These are phyloP conservation scores for Meira nashicola DNA, from an alignment of 1,284 basidiomycete species.

Conservation along the genomic window DNA sequence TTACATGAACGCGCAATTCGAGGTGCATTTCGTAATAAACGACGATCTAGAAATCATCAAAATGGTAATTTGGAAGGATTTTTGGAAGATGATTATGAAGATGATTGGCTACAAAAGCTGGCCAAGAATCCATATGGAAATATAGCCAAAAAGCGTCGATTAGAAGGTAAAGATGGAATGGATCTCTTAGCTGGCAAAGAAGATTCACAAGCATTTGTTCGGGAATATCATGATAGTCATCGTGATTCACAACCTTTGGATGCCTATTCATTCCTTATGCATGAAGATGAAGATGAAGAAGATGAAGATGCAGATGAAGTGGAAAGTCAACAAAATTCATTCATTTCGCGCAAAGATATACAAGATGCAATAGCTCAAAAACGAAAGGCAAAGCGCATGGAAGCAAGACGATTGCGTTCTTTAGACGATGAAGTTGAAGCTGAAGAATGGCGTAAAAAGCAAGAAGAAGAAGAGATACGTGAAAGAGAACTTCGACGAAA, in stretches of 20 bases:
- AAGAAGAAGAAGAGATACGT: too few species aligned
- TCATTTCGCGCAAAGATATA: too few species aligned
- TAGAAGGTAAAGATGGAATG: constrained; percentile 38
- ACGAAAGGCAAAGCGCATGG: too few species aligned
- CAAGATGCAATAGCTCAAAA: too few species aligned
- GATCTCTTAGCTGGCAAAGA: constrained; percentile 31
- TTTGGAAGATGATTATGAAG: constrained; percentile 48
- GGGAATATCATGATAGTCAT: constrained; percentile 34
- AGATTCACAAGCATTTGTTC: constrained; percentile 40
- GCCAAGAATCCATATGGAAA: constrained; percentile 21
- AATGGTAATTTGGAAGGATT: constrained; percentile 30
- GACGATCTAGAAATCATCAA: constrained; percentile 21
- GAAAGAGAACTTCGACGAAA: too few species aligned
- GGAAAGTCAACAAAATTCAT: not conserved
- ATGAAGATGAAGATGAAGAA: constrained; percentile 14
- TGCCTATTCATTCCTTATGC: constrained; percentile 34
- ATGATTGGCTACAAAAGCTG: constrained; percentile 30
- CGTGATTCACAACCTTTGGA: constrained; percentile 22
- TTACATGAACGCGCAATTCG: constrained; percentile 37
- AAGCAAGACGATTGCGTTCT: too few species aligned
- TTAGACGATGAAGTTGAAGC: too few species aligned
- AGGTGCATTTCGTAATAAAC: constrained; percentile 31
- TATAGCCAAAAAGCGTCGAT: constrained; percentile 29
- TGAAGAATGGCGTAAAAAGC: too few species aligned
- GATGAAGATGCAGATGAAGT: constrained; percentile 11